These are phyloP conservation scores for Neurospora tetrasperma DNA, from an alignment of 495 filamentous ascomycete species.

Conservation along the genomic window DNA sequence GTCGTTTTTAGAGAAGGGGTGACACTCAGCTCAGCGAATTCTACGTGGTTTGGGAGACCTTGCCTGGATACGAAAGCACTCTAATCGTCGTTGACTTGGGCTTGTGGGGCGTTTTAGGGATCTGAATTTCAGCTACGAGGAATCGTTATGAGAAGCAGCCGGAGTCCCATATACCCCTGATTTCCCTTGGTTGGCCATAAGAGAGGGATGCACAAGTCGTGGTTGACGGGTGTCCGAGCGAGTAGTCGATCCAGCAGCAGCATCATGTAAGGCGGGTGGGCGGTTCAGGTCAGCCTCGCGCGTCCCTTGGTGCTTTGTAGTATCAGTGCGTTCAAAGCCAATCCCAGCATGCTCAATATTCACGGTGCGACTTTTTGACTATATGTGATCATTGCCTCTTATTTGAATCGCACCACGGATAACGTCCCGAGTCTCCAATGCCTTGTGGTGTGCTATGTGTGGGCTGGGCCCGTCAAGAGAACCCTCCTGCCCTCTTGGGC, in stretches of 20 bases:
- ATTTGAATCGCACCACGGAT: background rate
- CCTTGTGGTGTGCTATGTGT: background rate
- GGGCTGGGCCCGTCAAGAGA: background rate
- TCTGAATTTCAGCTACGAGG: slow-evolving; percentile 1
- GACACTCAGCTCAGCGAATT: slow-evolving; percentile 2
- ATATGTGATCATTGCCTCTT: background rate
- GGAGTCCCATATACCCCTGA: background rate
- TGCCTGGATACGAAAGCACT: background rate
- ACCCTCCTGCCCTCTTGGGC: background rate
- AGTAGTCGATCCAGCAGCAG: background rate
- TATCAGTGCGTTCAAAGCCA: background rate
- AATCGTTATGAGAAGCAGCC: background rate
- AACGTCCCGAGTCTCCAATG: background rate
- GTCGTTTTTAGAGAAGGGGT: slow-evolving; percentile 2
- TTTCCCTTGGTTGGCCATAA: background rate
- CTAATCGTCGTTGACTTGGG: background rate
- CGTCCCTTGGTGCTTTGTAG: background rate
- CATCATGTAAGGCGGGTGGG: background rate
- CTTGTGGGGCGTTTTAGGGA: background rate
- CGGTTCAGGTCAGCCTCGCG: background rate
- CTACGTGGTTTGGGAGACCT: slow-evolving; percentile 2
- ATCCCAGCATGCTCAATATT: background rate
- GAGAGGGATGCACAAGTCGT: background rate
- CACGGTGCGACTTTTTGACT: background rate
- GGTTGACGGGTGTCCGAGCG: background rate